Base-by-base conservation (phyloP, 164 flowering plant species). In the Piper longum region DNA sequence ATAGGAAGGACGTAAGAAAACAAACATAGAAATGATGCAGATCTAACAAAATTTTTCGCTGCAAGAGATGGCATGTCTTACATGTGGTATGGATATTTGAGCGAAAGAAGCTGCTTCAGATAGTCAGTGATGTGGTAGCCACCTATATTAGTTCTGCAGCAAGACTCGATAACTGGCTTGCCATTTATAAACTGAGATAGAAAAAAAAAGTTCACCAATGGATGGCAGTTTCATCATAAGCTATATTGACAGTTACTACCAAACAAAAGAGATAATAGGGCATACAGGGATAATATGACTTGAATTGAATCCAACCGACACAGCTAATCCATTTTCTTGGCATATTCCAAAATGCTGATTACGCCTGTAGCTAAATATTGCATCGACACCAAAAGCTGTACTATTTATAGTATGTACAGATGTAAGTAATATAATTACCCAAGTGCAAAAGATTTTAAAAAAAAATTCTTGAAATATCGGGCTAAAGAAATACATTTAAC, bases 311-410 rank as follows among this genome's bases (percentile, higher is more conserved):
- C 99, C 99, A 8, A 91, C 81, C 63, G 81, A 80, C 66, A 90
- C 60, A 63, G 85, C 99, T 72, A 93, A 85, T 57, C 99, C 97
- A 80, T 87, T 91, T 64, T 73, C 80, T 62, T 76, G 72, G 71
- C 99, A 93, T 62, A 83, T 54, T 43, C 97, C 99, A 70, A 74
- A 83, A 60, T 68, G 79, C 64, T 93, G 88, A 74, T 93, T 93
- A 74, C 85, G 85, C 69, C 78, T 85, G 71, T 93, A 93, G 79
- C 99, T 90, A 80, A 93, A 93, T 73, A 89, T 96, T 73, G 95
- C 87, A 80, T 90, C 99, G 68, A 87, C 85, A 57, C 99, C 99
- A 82, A 84, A 93, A 66, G 99, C 99, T 93, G 86, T 41, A 48
- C 3, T 43, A 78, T 56, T 44, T 45, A 55, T 11, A 45, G 62